phyloP scores from a whole-genome alignment of 1,139 yeast species.

The Arxiozyma bovina region DNA sequence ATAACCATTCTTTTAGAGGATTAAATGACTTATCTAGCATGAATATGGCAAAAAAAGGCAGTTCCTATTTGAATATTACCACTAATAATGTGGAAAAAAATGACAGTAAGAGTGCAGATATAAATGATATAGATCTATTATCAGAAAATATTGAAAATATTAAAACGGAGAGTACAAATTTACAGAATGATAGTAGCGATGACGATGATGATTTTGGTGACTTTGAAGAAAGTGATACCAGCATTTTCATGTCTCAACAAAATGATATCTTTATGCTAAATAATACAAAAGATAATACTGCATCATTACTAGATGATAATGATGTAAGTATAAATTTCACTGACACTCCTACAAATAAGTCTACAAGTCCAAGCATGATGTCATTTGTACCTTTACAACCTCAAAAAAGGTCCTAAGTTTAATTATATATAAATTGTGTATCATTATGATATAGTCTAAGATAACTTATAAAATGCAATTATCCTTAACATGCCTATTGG shows the following conservation, averaged over 20 bases:
- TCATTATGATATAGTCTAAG: neutral
- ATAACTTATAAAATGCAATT: too few relatives aligned
- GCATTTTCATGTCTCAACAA: neutral
- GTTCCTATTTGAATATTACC: neutral
- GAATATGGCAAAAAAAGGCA: neutral
- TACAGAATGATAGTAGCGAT: neutral
- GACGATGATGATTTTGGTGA: slow-evolving; percentile 14
- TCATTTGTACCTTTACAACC: slow-evolving; percentile 26
- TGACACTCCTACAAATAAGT: neutral
- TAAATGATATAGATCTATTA: neutral
- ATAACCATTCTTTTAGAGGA: neutral
- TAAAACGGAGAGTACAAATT: too few relatives aligned
- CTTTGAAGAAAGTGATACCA: slow-evolving; percentile 11
- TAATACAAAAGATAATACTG: neutral
- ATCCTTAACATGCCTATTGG: too few relatives aligned
- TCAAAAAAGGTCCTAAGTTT: slow-evolving; percentile 11
- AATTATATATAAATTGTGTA: neutral
- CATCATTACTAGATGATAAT: neutral
- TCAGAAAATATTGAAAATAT: neutral
- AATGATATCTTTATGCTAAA: neutral
- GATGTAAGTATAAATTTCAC: neutral
- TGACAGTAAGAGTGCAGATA: neutral
- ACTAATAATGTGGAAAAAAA: too few relatives aligned
- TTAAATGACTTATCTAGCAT: neutral
- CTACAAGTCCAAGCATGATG: neutral